Evolutionary conservation across 805 yeast genomes (phyloP).

Genomic region (Kregervanrija pseudodelftensis): DNA sequence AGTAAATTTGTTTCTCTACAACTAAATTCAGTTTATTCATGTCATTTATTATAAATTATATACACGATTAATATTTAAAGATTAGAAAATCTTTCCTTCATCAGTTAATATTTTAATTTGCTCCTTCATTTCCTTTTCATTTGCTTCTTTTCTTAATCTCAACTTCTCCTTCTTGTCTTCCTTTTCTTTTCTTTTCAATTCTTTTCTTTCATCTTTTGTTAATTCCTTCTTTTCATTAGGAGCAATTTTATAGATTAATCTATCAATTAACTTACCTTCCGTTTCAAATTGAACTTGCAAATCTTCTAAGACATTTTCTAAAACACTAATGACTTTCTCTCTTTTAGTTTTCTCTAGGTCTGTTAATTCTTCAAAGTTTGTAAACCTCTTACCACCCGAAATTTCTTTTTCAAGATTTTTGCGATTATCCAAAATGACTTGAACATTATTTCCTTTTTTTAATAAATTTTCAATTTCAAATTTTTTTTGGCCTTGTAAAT

Average conservation of each 20-base stretch:
- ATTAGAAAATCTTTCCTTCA: too few relatives aligned
- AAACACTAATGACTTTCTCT: constrained; percentile 22
- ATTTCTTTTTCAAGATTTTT: constrained; percentile 18
- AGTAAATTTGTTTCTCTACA: too few relatives aligned
- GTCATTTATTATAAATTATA: too few relatives aligned
- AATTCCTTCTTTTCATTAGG: constrained; percentile 17
- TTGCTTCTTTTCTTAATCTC: too few relatives aligned
- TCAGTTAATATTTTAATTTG: constrained; percentile 9
- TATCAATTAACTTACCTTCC: constrained; percentile 21
- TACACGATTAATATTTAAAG: too few relatives aligned
- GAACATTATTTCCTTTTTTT: constrained; percentile 36
- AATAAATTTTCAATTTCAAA: constrained; percentile 41
- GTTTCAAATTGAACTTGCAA: constrained; percentile 19
- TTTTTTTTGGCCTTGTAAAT: constrained; percentile 44
- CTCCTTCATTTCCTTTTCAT: constrained; percentile 20
- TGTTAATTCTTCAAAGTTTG: constrained; percentile 11
- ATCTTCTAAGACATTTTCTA: constrained; percentile 19
- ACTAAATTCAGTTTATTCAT: too few relatives aligned
- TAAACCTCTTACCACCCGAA: constrained; percentile 2
- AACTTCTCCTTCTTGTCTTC: constrained; percentile 7
- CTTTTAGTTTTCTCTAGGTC: constrained; percentile 30
- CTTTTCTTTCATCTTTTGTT: constrained; percentile 13
- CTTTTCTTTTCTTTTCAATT: constrained; percentile 5
- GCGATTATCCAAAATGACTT: constrained; percentile 35
- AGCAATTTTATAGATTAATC: constrained; percentile 2